Conservation (phyloP, 2,329 filamentous ascomycete genomes). For the Hypoxylon sp. region DNA sequence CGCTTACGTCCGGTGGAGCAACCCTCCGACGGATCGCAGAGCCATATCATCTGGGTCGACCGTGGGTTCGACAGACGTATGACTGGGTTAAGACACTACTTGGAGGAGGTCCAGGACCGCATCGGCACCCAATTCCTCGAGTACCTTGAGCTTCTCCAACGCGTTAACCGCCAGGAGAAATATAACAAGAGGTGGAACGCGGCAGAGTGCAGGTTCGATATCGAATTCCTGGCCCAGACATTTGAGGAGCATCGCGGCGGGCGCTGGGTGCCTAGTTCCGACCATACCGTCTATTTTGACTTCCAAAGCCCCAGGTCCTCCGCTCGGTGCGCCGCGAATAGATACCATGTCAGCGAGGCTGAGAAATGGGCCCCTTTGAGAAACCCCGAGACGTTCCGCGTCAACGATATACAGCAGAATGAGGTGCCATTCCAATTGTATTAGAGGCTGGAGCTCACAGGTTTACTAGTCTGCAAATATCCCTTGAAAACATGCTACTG, state of each 20-base stretch:
- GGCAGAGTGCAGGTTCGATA: conserved; percentile 10
- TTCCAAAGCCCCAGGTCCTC: conserved; percentile 9
- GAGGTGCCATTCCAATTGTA: conserved; percentile 22
- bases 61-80: conserved; percentile 32
- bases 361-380: conserved; percentile 39
- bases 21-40: conserved; percentile 27
- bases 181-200: conserved; percentile 24
- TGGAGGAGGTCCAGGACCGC: conserved; percentile 25
- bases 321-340: not conserved
- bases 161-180: not conserved
- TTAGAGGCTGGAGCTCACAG: not conserved
- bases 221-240: conserved; percentile 20
- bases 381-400: conserved; percentile 39
- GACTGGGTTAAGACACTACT: conserved; percentile 21
- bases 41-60: conserved; percentile 33
- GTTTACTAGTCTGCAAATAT: not conserved
- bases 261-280: conserved; percentile 33
- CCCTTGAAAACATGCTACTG: not conserved
- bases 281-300: conserved; percentile 31
- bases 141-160: not conserved
- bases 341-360: conserved; percentile 23
- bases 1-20: conserved; percentile 19
- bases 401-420: conserved; percentile 40
- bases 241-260: conserved; percentile 39
- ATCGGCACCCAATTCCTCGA: conserved; percentile 16